These are phyloP conservation scores for Luzula sylvatica DNA, from an alignment of 176 grass and related monocot species.

Conservation along the genomic window DNA sequence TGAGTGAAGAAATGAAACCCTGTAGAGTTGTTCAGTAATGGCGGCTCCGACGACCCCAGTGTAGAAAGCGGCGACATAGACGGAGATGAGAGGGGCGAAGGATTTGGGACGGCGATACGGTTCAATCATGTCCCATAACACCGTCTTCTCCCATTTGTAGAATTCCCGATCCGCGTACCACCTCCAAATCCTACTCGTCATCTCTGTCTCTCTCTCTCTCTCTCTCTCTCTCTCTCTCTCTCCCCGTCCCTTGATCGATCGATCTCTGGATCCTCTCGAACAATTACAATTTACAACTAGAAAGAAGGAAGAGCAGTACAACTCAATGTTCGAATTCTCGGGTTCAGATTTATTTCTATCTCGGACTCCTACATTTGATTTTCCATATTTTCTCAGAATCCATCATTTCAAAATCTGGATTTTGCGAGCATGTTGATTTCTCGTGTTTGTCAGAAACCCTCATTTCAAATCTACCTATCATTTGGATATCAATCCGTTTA, in stretches of 20 bases:
- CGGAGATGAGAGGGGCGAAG: slow-evolving; percentile 61
- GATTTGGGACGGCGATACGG: slow-evolving; percentile 64
- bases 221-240: background rate
- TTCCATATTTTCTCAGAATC: too few species aligned
- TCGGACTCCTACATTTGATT: too few species aligned
- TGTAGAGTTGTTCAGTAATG: slow-evolving; percentile 86
- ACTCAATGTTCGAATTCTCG: background rate
- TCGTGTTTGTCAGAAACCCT: too few species aligned
- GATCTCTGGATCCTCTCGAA: too few species aligned
- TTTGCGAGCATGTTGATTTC: too few species aligned
- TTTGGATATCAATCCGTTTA: too few species aligned
- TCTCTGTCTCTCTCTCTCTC: background rate
- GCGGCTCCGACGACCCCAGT: slow-evolving; percentile 70
- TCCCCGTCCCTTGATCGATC: background rate
- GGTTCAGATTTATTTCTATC: background rate
- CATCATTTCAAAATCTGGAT: too few species aligned
- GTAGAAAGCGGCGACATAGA: slow-evolving; percentile 92
- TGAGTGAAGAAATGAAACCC: slow-evolving; percentile 16
- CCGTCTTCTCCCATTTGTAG: slow-evolving; percentile 89
- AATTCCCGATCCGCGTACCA: slow-evolving; percentile 92
- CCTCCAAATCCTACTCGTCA: slow-evolving; percentile 73
- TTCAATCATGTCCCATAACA: slow-evolving; percentile 95
- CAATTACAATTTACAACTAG: too few species aligned
- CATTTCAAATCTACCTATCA: too few species aligned
- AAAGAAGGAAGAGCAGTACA: too few species aligned